phyloP scores from a whole-genome alignment of 306 rosid species.

The Dalbergia cochinchinensis region DNA sequence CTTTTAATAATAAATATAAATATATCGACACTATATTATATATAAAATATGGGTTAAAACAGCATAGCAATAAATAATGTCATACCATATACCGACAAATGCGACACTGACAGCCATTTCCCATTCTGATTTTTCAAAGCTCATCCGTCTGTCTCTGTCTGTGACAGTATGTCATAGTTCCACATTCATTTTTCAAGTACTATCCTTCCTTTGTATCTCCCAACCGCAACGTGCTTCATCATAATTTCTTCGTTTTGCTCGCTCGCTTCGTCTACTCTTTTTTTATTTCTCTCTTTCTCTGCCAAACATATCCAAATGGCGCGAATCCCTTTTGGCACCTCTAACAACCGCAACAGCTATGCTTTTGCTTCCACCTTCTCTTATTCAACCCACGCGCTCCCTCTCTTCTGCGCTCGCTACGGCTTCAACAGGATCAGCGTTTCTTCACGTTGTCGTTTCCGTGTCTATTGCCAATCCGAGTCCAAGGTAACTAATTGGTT shows the following conservation, averaged over 20 bases:
- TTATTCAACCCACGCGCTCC: slow-evolving; percentile 35
- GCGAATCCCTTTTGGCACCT: slow-evolving; percentile 21
- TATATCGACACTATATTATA: no score
- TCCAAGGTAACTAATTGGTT: slow-evolving; percentile 33
- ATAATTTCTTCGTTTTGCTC: slow-evolving; percentile 8
- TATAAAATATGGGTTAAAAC: no score
- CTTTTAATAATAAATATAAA: no score
- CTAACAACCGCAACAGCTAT: background rate
- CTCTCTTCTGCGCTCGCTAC: slow-evolving; percentile 35
- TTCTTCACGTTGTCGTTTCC: slow-evolving; percentile 34
- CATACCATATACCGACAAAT: no score
- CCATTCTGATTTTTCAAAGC: no score
- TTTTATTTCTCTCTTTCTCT: background rate
- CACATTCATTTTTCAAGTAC: no score
- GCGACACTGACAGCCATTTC: no score
- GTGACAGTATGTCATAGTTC: no score
- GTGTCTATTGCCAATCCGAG: slow-evolving; percentile 44
- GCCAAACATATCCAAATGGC: slow-evolving; percentile 35
- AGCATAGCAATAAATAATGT: no score
- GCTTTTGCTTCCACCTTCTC: slow-evolving; percentile 38
- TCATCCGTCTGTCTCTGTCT: no score
- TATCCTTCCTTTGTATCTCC: background rate
- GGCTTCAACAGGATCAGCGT: slow-evolving; percentile 15
- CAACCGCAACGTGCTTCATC: slow-evolving; percentile 1
- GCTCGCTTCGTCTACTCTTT: background rate